Evolutionary conservation across 306 rosid genomes (phyloP), one percentile per base, ranked within the genome.

Genomic region (Prunus salicina): DNA sequence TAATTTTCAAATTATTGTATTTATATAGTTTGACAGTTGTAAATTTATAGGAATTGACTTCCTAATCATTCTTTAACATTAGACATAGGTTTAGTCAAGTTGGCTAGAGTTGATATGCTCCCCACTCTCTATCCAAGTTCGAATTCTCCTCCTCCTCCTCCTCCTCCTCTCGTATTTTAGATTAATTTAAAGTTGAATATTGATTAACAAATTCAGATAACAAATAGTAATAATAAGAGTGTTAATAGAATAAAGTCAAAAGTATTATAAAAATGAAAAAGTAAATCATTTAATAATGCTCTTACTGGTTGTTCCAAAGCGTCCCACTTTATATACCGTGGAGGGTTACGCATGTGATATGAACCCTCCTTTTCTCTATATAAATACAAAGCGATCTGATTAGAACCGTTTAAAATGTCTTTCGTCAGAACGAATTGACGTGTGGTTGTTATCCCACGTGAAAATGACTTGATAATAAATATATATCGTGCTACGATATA

Each of bases 391-490:
- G 81, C 73, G 66, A 69, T 76, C 82, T 86, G 89, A 89, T 87
- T 88, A 80, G 84, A 88, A 87, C 90, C 93, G 88, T 84, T 86
- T 92, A 81, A 81, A 81, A 82, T 85, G 90, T 85, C 84, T 69
- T 87, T 83, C 87, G 89, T 85, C 96, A 81, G 85, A 46, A 53
- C 69, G 88, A 91, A 86, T 74, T 78, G 91, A 91, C 93, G 72
- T 83, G 83, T 57, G 69, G 30, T 62, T 79, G 65, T 81, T 80
- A 78, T 78, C 58, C 71, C 82, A 72, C 89, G 88, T 80, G 83
- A 85, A 80, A 52, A 72, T 60, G 81, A 77, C 43, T 49, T 56
- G 61, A 68, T 46, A 65, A 18, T 34, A 22, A 2, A 1, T 7
- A 27, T 6, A n/a, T 55, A 12, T 43, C 64, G 62, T 72, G 79